Percentiles rank a stretch among this genome's conserved stretches.
phyloP scores from a whole-genome alignment of 805 yeast species.

The Candida chilensis region DNA sequence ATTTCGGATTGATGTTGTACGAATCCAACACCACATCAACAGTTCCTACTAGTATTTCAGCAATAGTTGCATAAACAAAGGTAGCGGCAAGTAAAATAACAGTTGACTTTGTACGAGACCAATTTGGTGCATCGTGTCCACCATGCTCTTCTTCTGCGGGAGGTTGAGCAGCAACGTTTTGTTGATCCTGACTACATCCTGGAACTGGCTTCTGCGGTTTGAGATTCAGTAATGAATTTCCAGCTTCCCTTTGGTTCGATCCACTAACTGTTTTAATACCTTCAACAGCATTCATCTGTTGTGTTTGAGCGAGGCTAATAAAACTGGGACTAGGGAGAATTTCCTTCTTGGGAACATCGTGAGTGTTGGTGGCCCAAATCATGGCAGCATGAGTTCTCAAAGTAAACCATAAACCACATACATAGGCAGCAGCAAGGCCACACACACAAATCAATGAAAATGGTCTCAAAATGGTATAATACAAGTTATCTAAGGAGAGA shows the following conservation, averaged over 20 bases:
- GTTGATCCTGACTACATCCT: background rate
- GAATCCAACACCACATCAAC: constrained; percentile 78
- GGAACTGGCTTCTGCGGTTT: constrained; percentile 1
- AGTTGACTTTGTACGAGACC: constrained; percentile 84
- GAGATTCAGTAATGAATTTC: background rate
- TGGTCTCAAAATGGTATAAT: constrained; percentile 65
- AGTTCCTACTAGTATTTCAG: constrained; percentile 87
- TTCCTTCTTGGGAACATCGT: constrained; percentile 15
- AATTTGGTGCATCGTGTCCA: constrained; percentile 95
- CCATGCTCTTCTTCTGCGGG: constrained; percentile 18
- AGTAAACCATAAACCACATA: constrained; percentile 87
- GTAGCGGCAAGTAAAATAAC: constrained; percentile 80
- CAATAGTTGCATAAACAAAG: constrained; percentile 80
- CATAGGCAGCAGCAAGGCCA: constrained; percentile 73
- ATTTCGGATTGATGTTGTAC: constrained; percentile 82
- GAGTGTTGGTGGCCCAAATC: constrained; percentile 69
- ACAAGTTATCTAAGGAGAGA: constrained; percentile 59
- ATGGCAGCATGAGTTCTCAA: constrained; percentile 92
- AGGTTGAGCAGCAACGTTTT: background rate
- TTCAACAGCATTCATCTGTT: background rate
- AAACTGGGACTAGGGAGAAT: constrained; percentile 13
- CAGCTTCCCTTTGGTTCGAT: no score
- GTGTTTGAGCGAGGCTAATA: constrained; percentile 13
- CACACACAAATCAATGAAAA: constrained; percentile 74
- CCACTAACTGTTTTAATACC: no score